These are phyloP conservation scores for Nannochloris sp. DNA, from an alignment of 139 green algal species.

Conservation along the genomic window DNA sequence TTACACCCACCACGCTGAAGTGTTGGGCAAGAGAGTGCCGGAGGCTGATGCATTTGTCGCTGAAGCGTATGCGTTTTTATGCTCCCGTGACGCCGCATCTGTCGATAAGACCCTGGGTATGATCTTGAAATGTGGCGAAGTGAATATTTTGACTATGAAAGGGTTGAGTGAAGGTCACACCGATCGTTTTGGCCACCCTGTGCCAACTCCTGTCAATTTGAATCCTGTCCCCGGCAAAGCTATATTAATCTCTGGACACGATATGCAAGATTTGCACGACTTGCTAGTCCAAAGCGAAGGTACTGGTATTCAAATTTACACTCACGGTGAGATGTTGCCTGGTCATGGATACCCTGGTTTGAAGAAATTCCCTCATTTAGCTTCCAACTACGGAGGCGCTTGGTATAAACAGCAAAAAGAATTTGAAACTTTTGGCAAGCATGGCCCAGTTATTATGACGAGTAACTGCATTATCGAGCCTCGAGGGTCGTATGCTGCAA, in stretches of 20 bases:
- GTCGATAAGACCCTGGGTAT: constrained; percentile 20
- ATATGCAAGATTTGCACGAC: constrained; percentile 61
- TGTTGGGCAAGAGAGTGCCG: constrained; percentile 27
- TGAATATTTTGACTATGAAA: constrained; percentile 51
- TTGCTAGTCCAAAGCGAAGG: constrained; percentile 59
- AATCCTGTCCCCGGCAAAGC: constrained; percentile 49
- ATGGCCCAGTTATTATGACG: constrained; percentile 55
- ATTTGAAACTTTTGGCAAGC: constrained; percentile 47
- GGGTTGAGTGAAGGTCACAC: constrained; percentile 50
- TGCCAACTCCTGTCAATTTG: constrained; percentile 46
- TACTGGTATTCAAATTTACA: constrained; percentile 70
- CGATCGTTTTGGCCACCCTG: constrained; percentile 45
- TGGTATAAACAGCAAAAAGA: constrained; percentile 58
- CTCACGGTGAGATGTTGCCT: constrained; percentile 72
- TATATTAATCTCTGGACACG: constrained; percentile 67
- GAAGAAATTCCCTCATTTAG: constrained; percentile 47
- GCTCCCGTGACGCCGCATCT: not conserved
- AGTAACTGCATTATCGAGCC: constrained; percentile 75
- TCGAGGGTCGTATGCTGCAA: not conserved
- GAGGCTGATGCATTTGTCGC: constrained; percentile 37
- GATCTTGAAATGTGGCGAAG: constrained; percentile 35
- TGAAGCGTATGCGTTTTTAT: constrained; percentile 27
- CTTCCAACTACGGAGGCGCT: constrained; percentile 53
- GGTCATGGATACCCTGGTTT: constrained; percentile 64
- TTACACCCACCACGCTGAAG: constrained; percentile 53